These are phyloP conservation scores for Collybia mongolica DNA, from an alignment of 768 basidiomycete species.

Conservation along the genomic window DNA sequence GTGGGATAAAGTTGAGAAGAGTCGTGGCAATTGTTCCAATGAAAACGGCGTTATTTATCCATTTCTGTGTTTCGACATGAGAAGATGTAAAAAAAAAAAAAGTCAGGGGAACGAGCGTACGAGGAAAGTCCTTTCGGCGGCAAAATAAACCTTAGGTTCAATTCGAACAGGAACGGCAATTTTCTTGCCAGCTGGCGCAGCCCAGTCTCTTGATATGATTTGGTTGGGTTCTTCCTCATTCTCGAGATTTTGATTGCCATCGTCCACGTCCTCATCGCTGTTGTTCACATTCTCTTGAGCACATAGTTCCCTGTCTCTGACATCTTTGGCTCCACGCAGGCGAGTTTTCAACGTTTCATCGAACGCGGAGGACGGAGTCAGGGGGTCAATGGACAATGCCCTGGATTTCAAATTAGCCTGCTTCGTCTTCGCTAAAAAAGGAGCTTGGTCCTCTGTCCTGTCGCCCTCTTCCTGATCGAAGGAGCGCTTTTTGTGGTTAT, in stretches of 20 bases:
- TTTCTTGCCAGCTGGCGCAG: slow-evolving; percentile 81
- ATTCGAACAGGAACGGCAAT: slow-evolving; percentile 94
- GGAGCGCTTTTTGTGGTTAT: slow-evolving; percentile 16
- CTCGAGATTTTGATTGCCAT: slow-evolving; percentile 27
- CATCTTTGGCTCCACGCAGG: slow-evolving; percentile 39
- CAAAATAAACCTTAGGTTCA: slow-evolving; percentile 98
- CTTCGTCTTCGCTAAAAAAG: slow-evolving; percentile 28
- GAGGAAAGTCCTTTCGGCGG: slow-evolving; percentile 91
- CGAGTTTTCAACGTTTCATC: slow-evolving; percentile 81
- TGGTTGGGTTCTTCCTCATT: slow-evolving; percentile 44
- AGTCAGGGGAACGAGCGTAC: slow-evolving; percentile 45
- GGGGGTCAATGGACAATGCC: slow-evolving; percentile 74
- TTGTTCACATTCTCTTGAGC: slow-evolving; percentile 31
- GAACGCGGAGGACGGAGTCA: slow-evolving; percentile 80
- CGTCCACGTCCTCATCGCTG: slow-evolving; percentile 37
- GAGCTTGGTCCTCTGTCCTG: slow-evolving; percentile 12
- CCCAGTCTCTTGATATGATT: slow-evolving; percentile 65
- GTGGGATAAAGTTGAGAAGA: slow-evolving; percentile 79
- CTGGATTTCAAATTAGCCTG: slow-evolving; percentile 25
- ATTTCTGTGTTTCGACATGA: slow-evolving; percentile 62
- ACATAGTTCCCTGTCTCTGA: slow-evolving; percentile 22
- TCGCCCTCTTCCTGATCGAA: slow-evolving; percentile 22
- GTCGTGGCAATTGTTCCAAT: slow-evolving; percentile 89
- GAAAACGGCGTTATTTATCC: slow-evolving; percentile 85
- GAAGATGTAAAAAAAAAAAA: slow-evolving; percentile 7